Evolutionary conservation across 2,329 filamentous ascomycete species (phyloP).

Genomic region (Neofusicoccum parvum): DNA sequence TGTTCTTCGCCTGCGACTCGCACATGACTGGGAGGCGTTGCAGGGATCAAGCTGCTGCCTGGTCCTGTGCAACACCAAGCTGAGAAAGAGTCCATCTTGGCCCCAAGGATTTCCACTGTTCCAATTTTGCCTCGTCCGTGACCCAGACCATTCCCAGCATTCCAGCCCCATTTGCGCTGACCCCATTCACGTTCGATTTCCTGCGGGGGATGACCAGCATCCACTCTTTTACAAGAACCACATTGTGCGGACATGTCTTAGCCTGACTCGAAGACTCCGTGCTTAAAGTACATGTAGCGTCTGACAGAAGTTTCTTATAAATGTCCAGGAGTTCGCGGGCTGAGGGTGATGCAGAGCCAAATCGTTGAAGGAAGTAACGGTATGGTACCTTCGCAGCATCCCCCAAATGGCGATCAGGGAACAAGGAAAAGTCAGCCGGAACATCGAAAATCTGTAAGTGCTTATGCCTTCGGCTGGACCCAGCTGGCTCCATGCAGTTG

Average conservation of each 20-base stretch:
- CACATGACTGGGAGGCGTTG: no score
- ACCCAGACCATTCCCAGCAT: constrained; percentile 53
- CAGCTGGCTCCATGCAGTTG: constrained; percentile 50
- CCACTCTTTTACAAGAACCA: constrained; percentile 47
- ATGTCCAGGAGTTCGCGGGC: not conserved
- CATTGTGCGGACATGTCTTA: constrained; percentile 48
- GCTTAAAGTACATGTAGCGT: not conserved
- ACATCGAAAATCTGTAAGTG: constrained; percentile 50
- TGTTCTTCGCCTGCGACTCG: no score
- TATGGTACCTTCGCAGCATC: constrained; percentile 37
- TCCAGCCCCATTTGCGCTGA: constrained; percentile 49
- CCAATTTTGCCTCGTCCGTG: constrained; percentile 35
- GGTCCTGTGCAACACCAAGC: constrained; percentile 32
- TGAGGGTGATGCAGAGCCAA: not conserved
- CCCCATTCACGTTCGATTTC: constrained; percentile 36
- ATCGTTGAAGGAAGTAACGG: constrained; percentile 33
- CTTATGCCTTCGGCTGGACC: constrained; percentile 53
- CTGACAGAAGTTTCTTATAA: not conserved
- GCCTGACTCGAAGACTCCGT: constrained; percentile 5
- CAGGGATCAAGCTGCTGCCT: no score
- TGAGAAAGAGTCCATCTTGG: constrained; percentile 39
- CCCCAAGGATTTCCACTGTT: constrained; percentile 44
- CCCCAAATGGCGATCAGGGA: constrained; percentile 31
- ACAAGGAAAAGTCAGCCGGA: constrained; percentile 28
- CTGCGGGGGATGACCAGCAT: constrained; percentile 53